These are phyloP conservation scores for Olyra latifolia DNA, from an alignment of 176 grass and related monocot genomes.

Conservation along the genomic window DNA sequence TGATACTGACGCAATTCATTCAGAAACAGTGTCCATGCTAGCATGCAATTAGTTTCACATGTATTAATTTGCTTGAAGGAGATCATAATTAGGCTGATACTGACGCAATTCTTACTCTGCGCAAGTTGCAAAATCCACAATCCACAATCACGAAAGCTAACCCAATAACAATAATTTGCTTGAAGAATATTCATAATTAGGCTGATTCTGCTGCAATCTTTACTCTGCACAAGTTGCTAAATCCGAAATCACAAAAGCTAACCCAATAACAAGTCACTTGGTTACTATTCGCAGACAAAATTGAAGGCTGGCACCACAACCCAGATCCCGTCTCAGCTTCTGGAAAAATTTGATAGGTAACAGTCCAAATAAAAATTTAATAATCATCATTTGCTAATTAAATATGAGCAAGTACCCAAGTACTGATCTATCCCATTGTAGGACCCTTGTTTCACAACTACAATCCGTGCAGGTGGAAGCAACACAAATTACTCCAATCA, in stretches of 20 bases:
- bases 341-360: neutral
- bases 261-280: neutral
- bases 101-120: no score
- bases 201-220: neutral
- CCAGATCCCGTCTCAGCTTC: neutral
- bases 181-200: no score
- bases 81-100: neutral
- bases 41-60: neutral
- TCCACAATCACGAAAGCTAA: no score
- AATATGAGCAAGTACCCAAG: neutral
- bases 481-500: neutral
- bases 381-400: neutral
- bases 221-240: neutral
- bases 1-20: no score
- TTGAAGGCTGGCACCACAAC: neutral
- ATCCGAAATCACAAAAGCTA: neutral
- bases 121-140: no score
- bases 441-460: neutral
- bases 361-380: neutral
- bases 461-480: neutral
- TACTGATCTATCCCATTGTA: neutral
- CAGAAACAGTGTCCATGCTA: neutral
- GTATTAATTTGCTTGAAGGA: neutral
- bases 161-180: no score
- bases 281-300: neutral